phyloP scores from a whole-genome alignment of 768 basidiomycete species.

The Boletus huronensis region DNA sequence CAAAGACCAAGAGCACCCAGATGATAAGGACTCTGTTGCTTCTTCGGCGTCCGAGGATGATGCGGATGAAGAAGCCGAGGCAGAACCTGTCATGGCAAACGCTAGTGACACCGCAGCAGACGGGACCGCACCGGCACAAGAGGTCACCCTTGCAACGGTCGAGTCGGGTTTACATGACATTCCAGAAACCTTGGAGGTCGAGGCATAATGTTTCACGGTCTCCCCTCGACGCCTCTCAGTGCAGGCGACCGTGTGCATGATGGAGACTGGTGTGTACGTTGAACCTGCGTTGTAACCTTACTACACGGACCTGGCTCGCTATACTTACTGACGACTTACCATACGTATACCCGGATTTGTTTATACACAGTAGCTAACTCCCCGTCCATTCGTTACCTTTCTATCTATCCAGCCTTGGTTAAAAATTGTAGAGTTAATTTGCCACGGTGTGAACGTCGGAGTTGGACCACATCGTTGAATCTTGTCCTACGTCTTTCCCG shows the following conservation, averaged over 20 bases:
- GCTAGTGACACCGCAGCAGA: neutral
- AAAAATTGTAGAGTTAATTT: neutral
- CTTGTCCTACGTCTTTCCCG: neutral
- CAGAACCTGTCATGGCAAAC: neutral
- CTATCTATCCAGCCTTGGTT: neutral
- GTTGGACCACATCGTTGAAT: neutral
- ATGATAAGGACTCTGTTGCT: constrained; percentile 21
- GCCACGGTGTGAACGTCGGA: neutral
- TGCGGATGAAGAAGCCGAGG: constrained; percentile 5
- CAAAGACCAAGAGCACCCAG: constrained; percentile 10
- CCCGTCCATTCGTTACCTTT: constrained; percentile 5
- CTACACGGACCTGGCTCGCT: constrained; percentile 4
- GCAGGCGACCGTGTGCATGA: constrained; percentile 17
- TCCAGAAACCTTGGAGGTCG: constrained; percentile 18
- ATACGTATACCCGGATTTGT: constrained; percentile 23
- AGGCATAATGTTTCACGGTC: constrained; percentile 13
- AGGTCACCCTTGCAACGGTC: neutral
- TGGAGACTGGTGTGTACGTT: neutral
- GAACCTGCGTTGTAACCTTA: constrained; percentile 8
- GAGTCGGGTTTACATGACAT: constrained; percentile 6
- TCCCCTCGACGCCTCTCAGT: constrained; percentile 19
- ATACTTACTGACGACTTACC: constrained; percentile 13
- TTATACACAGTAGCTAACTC: constrained; percentile 17
- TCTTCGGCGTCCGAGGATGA: constrained; percentile 18
- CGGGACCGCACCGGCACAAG: constrained; percentile 6